Base-by-base conservation (phyloP, 225 moss, liverwort and hornwort species). In the Pseudisothecium myosuroides region DNA sequence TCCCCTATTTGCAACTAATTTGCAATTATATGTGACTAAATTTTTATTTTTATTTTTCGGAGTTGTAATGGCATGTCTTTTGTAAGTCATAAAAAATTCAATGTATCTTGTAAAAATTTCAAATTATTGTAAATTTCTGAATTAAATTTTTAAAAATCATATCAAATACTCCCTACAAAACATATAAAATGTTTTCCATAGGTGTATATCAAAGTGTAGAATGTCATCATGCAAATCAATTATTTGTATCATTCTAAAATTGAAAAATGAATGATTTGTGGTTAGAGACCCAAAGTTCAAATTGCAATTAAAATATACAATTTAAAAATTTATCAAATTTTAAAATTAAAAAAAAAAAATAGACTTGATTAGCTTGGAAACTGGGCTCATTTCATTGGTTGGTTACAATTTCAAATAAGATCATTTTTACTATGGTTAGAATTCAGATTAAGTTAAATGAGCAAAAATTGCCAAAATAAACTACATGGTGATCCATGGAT, bases 211-310 rank as follows among this genome's bases (percentile, higher is more conserved):
- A 13, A n/a, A 8, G 9, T 39, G 1, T 8, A 41, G 12, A 68
- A 68, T 0, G 2, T 8, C 14, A 39, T 14, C 0, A 8, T 69
- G 14, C 14, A 14, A n/a, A 71, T 69, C 39, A 69, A 69, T 41
- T 24, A 6, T 24, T 39, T 39, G 7, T 41, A 0, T 26, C 24
- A 41, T 41, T 26, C 8, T 14, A 41, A 15, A 39, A 8, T 14
- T 41, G 41, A 5, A 71, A 71, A 41, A 22, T 32, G 3, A 41
- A 69, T 0, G 0, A 8, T 41, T 0, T 0, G 2, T 14, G 1
- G 14, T 14, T 5, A 71, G 2, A 71, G 27, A 27, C 27, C 41
- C 5, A 43, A 71, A 71, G 15, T 26, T 27, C 15, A 71, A 26
- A 27, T 71, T 43, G 9, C 15, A 43, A 26, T 71, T 9, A 41